Percentiles rank a stretch among this genome's conserved stretches.
These are phyloP conservation scores for Lachnellula hyalina DNA, from an alignment of 2,329 filamentous ascomycete species.

Conservation along the genomic window DNA sequence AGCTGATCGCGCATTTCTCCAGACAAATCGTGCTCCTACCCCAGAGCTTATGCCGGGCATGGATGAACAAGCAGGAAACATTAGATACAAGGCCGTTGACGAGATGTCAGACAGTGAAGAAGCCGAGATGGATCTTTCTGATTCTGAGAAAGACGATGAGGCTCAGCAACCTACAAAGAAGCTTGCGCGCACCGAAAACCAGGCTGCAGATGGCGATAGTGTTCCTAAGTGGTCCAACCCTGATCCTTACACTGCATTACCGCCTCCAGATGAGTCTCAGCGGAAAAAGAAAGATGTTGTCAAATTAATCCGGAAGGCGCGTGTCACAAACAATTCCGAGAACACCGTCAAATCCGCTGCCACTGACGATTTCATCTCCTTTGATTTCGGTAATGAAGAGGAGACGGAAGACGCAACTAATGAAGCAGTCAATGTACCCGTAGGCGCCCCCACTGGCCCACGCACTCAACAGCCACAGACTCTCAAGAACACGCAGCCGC, in stretches of 20 bases:
- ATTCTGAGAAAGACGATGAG: constrained; percentile 32
- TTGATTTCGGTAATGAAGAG: constrained; percentile 55
- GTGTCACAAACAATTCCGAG: constrained; percentile 50
- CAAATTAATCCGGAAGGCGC: constrained; percentile 85
- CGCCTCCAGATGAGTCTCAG: constrained; percentile 67
- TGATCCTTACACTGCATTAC: constrained; percentile 84
- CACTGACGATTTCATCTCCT: constrained; percentile 84
- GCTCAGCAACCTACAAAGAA: constrained; percentile 39
- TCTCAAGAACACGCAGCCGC: not conserved
- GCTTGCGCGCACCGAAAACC: constrained; percentile 35
- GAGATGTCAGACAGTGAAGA: constrained; percentile 59
- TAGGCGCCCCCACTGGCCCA: constrained; percentile 7
- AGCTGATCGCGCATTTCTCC: constrained; percentile 31
- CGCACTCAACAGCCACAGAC: not conserved
- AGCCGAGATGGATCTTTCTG: constrained; percentile 56
- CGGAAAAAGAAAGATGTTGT: constrained; percentile 83
- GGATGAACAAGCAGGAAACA: constrained; percentile 28
- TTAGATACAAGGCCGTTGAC: constrained; percentile 50
- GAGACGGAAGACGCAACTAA: constrained; percentile 12
- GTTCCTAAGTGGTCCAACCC: constrained; percentile 90
- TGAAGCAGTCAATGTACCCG: constrained; percentile 12
- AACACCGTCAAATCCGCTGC: constrained; percentile 48
- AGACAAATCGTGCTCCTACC: constrained; percentile 32
- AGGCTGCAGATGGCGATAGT: constrained; percentile 37
- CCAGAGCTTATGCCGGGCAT: constrained; percentile 33